These are phyloP conservation scores for Fusarium foetens DNA, from an alignment of 2,329 filamentous ascomycete genomes.

Conservation along the genomic window DNA sequence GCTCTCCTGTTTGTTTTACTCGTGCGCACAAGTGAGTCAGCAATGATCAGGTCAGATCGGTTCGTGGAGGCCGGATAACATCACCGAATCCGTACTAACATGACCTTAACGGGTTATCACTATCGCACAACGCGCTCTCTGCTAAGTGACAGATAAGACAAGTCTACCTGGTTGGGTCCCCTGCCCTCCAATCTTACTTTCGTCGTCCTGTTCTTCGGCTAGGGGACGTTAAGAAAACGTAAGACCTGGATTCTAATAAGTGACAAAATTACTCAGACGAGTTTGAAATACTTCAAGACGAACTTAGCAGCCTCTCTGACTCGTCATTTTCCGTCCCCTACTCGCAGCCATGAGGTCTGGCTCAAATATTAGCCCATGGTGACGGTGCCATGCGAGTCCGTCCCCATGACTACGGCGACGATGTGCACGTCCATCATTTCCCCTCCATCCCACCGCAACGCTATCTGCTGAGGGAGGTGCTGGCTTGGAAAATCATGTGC, in stretches of 20 bases:
- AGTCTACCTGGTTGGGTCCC: not conserved
- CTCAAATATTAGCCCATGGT: not conserved
- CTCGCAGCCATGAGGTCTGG: not conserved
- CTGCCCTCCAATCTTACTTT: slow-evolving; percentile 19
- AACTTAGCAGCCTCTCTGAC: not conserved
- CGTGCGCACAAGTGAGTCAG: not conserved
- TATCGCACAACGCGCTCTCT: not conserved
- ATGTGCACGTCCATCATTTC: slow-evolving; percentile 2
- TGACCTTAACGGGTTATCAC: not conserved
- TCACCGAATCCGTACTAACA: slow-evolving; percentile 6
- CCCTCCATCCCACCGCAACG: not conserved
- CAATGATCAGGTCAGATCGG: not conserved
- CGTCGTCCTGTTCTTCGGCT: slow-evolving; percentile 14
- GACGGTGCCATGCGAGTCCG: not conserved
- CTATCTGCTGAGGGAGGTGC: not conserved
- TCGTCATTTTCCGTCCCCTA: not conserved
- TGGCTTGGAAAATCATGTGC: not conserved
- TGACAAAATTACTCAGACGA: not conserved
- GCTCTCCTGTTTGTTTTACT: not conserved
- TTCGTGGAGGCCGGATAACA: not conserved
- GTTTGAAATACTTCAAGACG: not conserved
- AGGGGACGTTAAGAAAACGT: not conserved
- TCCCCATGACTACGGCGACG: slow-evolving; percentile 2
- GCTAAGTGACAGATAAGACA: slow-evolving; percentile 19
- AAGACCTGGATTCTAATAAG: not conserved